A percentile compares a stretch with the other conserved stretches of the same genome.
These are phyloP conservation scores for Carex parvula DNA, from an alignment of 176 grass and related monocot species.

Conservation along the genomic window DNA sequence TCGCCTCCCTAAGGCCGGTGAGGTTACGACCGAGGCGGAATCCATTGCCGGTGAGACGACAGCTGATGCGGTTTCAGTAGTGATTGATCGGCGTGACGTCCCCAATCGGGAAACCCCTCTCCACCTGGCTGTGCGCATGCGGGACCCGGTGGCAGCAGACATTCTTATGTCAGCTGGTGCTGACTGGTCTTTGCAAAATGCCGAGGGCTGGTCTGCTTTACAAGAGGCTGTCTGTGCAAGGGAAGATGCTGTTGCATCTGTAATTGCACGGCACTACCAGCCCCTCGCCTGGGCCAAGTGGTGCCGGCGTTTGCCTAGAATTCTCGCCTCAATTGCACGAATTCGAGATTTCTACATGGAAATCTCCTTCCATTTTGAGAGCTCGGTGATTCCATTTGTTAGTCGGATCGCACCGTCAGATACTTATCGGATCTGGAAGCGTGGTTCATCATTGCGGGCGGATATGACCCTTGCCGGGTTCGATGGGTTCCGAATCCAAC, in stretches of 20 bases:
- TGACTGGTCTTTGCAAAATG: constrained; percentile 98
- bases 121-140: constrained; percentile 80
- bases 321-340: constrained; percentile 63
- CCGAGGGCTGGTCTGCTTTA: constrained; percentile 80
- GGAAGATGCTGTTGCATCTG: constrained; percentile 71
- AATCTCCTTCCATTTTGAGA: constrained; percentile 99
- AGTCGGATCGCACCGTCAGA: constrained; percentile 91
- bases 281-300: constrained; percentile 97
- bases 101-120: constrained; percentile 82
- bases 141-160: constrained; percentile 67
- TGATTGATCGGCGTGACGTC: constrained; percentile 87
- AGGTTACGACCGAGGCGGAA: constrained; percentile 58
- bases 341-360: constrained; percentile 98
- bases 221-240: constrained; percentile 90
- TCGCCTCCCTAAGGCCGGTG: constrained; percentile 59
- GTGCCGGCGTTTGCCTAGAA: constrained; percentile 79
- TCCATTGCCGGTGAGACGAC: constrained; percentile 59
- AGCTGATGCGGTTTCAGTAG: constrained; percentile 60
- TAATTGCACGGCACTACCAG: constrained; percentile 96
- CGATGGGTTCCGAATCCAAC: constrained; percentile 87
- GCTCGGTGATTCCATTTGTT: constrained; percentile 93
- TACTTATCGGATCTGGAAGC: constrained; percentile 98
- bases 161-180: constrained; percentile 80
- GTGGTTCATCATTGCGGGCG: constrained; percentile 49
- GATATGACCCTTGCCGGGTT: constrained; percentile 96